Base-by-base conservation (phyloP, 495 filamentous ascomycete species). In the Talaromyces trachyspermus region DNA sequence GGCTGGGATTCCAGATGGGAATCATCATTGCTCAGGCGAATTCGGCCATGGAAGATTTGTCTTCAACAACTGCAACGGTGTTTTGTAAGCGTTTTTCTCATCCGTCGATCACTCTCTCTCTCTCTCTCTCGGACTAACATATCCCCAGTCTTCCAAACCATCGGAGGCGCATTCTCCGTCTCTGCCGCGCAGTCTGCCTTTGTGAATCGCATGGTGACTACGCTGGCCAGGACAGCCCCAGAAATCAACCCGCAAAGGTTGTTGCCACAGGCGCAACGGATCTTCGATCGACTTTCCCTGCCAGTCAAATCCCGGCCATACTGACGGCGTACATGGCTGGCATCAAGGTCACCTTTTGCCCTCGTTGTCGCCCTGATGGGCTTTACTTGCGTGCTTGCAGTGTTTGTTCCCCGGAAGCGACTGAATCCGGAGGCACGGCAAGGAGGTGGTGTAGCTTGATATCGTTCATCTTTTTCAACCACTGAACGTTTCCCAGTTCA, bases 171-270 rank as follows among this genome's bases (percentile, higher is more conserved):
- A 3, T 61, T 85, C 8, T 88, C 88, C 53, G 75, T 91, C 42
- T 78, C 76, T 0, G 82, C 89, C 24, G 83, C 66, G 2, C 82
- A 94, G 57, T 89, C 82, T 43, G 71, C 94, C 33, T 89, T 92
- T 60, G 75, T 76, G 37, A 88, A 86, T 75, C 91, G 0, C 51
- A 83, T 36, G 56, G 68, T 24, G 78, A 80, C 26, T 59, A 91
- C 2, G 56, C 12, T 36, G 9, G 7, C 32, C 7, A 36, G 8
- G 15, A 36, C 32, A 5, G 32, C 32, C 12, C 32, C 32, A 5
- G 32, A 14, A 4, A 14, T 36, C 32, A 17, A 36, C 32, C 10
- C 32, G 32, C 8, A 17, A 5, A n/a, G 32, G 32, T 36, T 4
- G 10, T 36, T 36, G 15, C 5, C 10, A 36, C 15, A 4, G 32